phyloP scores from a whole-genome alignment of 208 protist species.

The Zelonia costaricensis region DNA sequence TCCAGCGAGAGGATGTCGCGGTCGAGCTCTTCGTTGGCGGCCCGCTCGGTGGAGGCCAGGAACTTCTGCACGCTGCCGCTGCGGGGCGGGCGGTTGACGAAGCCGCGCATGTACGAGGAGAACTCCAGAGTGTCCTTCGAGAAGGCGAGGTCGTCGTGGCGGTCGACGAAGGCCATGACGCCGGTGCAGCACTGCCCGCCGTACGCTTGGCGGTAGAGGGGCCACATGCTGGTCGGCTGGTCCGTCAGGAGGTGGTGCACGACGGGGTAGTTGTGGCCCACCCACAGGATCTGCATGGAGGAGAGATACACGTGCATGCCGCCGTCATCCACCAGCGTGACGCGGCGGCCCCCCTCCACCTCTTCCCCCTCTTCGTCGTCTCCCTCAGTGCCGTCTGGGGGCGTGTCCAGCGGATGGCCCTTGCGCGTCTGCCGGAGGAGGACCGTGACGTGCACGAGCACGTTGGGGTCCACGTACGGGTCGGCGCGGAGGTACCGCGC shows the following conservation, averaged over 20 bases:
- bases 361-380: too few relatives aligned
- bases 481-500: conserved; percentile 28
- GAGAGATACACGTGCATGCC: conserved; percentile 35
- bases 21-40: conserved; percentile 7
- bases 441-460: conserved; percentile 33
- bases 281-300: conserved; percentile 37
- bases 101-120: conserved; percentile 10
- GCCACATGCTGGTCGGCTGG: conserved; percentile 15
- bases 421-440: conserved; percentile 27
- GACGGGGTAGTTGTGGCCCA: conserved; percentile 34
- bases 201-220: conserved; percentile 36
- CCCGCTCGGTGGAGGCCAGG: conserved; percentile 11
- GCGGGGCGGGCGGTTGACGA: conserved; percentile 23
- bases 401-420: background rate
- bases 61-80: conserved; percentile 39
- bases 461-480: conserved; percentile 23
- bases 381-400: too few relatives aligned
- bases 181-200: conserved; percentile 32
- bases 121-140: conserved; percentile 16
- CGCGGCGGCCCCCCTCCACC: background rate
- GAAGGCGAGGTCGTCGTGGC: conserved; percentile 14
- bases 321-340: background rate
- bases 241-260: conserved; percentile 13
- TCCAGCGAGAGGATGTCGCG: conserved; percentile 11
- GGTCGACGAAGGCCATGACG: conserved; percentile 23